phyloP scores from a whole-genome alignment of 768 basidiomycete species.

The Leccinum obscurum region DNA sequence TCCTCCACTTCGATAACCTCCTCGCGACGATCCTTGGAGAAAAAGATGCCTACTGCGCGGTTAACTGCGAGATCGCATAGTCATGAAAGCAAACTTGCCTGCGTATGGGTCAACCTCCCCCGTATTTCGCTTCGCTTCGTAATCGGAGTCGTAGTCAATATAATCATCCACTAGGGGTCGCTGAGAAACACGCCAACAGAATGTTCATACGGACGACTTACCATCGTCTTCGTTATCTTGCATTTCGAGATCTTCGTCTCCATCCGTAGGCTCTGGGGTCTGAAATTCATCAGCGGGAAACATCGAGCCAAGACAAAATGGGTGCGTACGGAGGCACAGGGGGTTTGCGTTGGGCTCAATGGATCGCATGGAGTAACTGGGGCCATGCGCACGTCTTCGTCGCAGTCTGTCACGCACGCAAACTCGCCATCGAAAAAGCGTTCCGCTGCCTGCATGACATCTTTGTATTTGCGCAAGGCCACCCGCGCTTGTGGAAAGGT shows the following conservation, averaged over 20 bases:
- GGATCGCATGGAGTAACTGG: constrained; percentile 23
- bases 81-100: constrained; percentile 43
- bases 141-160: constrained; percentile 84
- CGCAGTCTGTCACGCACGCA: constrained; percentile 58
- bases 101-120: constrained; percentile 86
- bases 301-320: neutral
- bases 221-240: constrained; percentile 56
- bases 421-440: constrained; percentile 83
- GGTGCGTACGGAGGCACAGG: constrained; percentile 25
- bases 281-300: constrained; percentile 26
- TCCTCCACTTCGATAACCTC: constrained; percentile 93
- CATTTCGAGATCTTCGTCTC: constrained; percentile 48
- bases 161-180: constrained; percentile 49
- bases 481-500: constrained; percentile 78
- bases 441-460: constrained; percentile 93
- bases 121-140: constrained; percentile 47
- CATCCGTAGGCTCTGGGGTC: constrained; percentile 61
- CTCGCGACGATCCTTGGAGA: constrained; percentile 90
- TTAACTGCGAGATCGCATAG: constrained; percentile 7
- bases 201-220: constrained; percentile 18
- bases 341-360: constrained; percentile 32
- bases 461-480: constrained; percentile 76
- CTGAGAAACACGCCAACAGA: constrained; percentile 8
- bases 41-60: constrained; percentile 71
- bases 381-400: constrained; percentile 53